Evolutionary conservation across 805 yeast species (phyloP), one percentile per base, ranked within the genome.

Genomic region (Trichomonascus vanleenenianus): DNA sequence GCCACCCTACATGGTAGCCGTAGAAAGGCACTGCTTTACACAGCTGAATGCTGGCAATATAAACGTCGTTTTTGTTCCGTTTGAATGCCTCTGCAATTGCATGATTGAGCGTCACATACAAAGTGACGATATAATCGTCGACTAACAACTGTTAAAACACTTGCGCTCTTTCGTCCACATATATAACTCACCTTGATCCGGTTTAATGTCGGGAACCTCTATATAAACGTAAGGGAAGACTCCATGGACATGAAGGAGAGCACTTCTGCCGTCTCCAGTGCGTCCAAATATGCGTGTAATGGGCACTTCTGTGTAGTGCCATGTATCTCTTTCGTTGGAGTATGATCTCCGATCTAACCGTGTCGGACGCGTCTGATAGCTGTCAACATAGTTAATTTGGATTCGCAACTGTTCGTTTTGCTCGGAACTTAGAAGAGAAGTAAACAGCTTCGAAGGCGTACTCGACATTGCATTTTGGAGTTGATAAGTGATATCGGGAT

Each of bases 1-100:
- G 55, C 66, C 78, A 75, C 0, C 87, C 87, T 2, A 76, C 70
- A 52, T 78, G 78, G 60, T 74, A 91, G 0, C 97, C 97, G 60
- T 93, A 93, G 41, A 89, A 82, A 0, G 94, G 91, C 0, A 76
- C 70, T 0, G 83, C 96, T 50, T 79, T 78, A 44, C 94, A 83
- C 0, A 85, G 59, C 5, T 55, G 44, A 7, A 66, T 55, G 16
- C 55, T 51, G 16, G 66, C 62, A 7, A 67, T 61, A 50, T 56
- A 66, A 9, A 15, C 40, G 20, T 50, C 39, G 2, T 50, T 39
- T 20, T 44, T 39, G 30, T 50, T 50, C 6, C 64, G 50, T 14
- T 59, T 54, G 45, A 53, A 57, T 0, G 58, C 55, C 2, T 27
- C 32, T 18, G 52, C 45, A 51, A 67, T 45, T 3, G 60, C 61